A percentile compares a stretch with the other conserved stretches of the same genome.
These are phyloP conservation scores for Zygosaccharomyces lentus DNA, from an alignment of 805 yeast genomes.

Conservation along the genomic window DNA sequence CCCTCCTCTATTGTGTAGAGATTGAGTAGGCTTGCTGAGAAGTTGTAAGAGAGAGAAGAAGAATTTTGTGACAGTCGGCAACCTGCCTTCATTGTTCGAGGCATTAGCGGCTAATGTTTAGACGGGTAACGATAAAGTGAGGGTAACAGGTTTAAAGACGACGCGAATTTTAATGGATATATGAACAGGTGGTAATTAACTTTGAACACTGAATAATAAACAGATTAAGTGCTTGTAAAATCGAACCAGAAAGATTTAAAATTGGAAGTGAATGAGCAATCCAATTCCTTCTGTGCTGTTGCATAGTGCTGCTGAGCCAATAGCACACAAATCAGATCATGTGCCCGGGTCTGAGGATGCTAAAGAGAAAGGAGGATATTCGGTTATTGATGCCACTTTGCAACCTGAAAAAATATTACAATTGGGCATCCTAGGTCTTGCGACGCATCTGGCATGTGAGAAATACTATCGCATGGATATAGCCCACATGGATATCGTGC, in stretches of 20 bases:
- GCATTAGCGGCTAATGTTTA: conserved; percentile 7
- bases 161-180: neutral
- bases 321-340: neutral
- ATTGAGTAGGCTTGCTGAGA: too few relatives aligned
- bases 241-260: neutral
- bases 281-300: neutral
- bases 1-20: too few relatives aligned
- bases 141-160: neutral
- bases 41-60: neutral
- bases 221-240: neutral
- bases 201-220: neutral
- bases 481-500: conserved; percentile 11
- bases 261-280: neutral
- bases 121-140: conserved; percentile 3
- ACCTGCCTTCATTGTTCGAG: neutral
- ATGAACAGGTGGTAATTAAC: neutral
- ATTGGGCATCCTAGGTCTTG: conserved; percentile 22
- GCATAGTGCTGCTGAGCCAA: neutral
- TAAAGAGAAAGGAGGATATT: conserved; percentile 6
- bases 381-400: conserved; percentile 19
- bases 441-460: conserved; percentile 22
- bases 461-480: conserved; percentile 14
- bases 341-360: neutral
- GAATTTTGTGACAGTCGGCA: neutral
- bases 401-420: conserved; percentile 27